Conservation (phyloP, 2,329 filamentous ascomycete species). For the Penicillium sp. region DNA sequence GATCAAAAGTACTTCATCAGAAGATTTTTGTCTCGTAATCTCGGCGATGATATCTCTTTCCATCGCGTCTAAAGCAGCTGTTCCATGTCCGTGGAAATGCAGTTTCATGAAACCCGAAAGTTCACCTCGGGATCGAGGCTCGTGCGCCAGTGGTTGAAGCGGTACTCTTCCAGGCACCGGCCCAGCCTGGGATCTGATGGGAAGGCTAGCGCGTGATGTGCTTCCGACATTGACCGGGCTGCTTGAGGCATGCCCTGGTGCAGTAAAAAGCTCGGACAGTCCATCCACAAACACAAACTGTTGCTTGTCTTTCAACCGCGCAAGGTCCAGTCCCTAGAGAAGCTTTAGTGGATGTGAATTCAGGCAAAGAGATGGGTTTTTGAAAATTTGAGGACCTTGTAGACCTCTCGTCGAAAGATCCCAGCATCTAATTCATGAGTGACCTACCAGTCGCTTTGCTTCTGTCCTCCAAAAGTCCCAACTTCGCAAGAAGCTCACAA, state of each 20-base stretch:
- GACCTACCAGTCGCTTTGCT: constrained; percentile 57
- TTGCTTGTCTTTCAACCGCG: constrained; percentile 51
- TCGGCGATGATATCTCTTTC: constrained; percentile 32
- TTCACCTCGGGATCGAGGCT: constrained; percentile 15
- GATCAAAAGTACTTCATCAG: constrained; percentile 49
- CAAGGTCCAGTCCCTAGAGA: constrained; percentile 62
- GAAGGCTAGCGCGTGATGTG: constrained; percentile 20
- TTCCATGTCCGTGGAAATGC: constrained; percentile 26
- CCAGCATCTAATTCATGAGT: neutral
- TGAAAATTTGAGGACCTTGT: too few relatives aligned
- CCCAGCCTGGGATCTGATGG: constrained; percentile 24
- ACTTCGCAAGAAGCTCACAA: constrained; percentile 79
- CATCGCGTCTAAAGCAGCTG: constrained; percentile 27
- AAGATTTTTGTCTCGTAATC: constrained; percentile 25
- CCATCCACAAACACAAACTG: constrained; percentile 72
- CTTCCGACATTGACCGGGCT: constrained; percentile 11
- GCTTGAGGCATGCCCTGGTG: constrained; percentile 10
- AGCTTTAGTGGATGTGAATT: neutral
- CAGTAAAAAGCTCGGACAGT: constrained; percentile 53
- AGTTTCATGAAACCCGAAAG: constrained; percentile 22
- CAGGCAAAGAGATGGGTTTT: too few relatives aligned
- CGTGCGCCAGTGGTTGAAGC: constrained; percentile 4
- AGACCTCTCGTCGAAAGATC: too few relatives aligned
- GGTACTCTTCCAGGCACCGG: constrained; percentile 15
- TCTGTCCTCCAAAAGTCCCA: constrained; percentile 72